Evolutionary conservation across 495 filamentous ascomycete genomes (phyloP).

Genomic region (Pyrenula aspistea): DNA sequence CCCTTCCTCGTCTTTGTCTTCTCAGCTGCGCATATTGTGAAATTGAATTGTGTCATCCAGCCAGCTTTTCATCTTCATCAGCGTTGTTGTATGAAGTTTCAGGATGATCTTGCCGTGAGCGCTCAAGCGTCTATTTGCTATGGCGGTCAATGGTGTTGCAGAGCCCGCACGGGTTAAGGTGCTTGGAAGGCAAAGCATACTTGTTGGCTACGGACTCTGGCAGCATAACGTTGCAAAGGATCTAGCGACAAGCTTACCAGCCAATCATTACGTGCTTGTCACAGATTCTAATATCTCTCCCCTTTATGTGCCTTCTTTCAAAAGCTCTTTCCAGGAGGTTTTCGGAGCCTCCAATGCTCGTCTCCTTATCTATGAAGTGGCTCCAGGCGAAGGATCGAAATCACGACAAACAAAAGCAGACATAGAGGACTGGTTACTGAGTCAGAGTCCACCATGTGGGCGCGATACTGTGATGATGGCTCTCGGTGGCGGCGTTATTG

Average conservation of each 20-base stretch:
- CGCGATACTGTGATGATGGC: conserved; percentile 91
- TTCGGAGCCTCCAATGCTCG: conserved; percentile 37
- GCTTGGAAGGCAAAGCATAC: conserved; percentile 63
- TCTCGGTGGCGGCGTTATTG: conserved; percentile 93
- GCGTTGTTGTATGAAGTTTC: too few relatives aligned
- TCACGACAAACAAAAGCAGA: conserved; percentile 84
- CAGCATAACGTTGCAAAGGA: conserved; percentile 69
- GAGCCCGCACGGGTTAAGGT: conserved; percentile 41
- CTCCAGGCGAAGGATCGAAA: conserved; percentile 89
- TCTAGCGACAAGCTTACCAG: conserved; percentile 61
- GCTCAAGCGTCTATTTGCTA: too few relatives aligned
- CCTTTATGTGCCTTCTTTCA: conserved; percentile 68
- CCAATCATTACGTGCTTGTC: conserved; percentile 89
- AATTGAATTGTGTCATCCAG: too few relatives aligned
- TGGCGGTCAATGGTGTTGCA: not conserved
- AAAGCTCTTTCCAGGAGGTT: conserved; percentile 51
- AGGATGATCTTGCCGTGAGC: too few relatives aligned
- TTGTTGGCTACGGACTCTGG: conserved; percentile 90
- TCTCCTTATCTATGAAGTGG: conserved; percentile 74
- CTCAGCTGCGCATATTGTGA: too few relatives aligned
- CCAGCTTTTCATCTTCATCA: too few relatives aligned
- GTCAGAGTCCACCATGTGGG: conserved; percentile 63
- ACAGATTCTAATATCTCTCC: conserved; percentile 87
- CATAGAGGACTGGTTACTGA: conserved; percentile 96
- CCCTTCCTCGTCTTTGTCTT: too few relatives aligned